phyloP scores from a whole-genome alignment of 805 yeast species.

The Kluyveromyces siamensis region DNA sequence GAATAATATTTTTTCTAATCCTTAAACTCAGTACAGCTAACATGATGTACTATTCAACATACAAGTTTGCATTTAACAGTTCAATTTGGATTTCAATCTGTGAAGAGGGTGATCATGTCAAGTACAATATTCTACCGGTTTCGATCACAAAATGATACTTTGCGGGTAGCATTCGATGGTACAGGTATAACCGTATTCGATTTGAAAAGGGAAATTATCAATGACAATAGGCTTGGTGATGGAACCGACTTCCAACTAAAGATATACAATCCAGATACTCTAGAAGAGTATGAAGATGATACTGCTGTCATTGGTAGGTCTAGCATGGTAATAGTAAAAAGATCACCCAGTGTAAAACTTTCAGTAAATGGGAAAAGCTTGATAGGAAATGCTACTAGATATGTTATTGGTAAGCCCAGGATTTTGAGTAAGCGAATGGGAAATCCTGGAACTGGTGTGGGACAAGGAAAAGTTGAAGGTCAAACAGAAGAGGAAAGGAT shows the following conservation, averaged over 20 bases:
- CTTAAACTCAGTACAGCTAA: neutral
- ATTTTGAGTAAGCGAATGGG: conserved; percentile 29
- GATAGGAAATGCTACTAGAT: conserved; percentile 55
- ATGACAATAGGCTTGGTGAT: conserved; percentile 69
- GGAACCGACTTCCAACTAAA: conserved; percentile 78
- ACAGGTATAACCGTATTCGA: conserved; percentile 95
- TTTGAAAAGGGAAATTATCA: conserved; percentile 79
- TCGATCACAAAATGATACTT: conserved; percentile 70
- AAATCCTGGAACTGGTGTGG: conserved; percentile 8
- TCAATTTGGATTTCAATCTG: no score
- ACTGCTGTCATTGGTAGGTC: conserved; percentile 88
- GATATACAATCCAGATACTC: conserved; percentile 61
- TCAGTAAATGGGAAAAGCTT: conserved; percentile 27
- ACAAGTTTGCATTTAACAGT: no score
- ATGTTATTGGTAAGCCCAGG: conserved; percentile 64
- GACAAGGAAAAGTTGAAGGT: conserved; percentile 32
- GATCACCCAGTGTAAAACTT: conserved; percentile 57
- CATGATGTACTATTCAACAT: neutral
- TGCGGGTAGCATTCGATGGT: conserved; percentile 84
- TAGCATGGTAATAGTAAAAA: conserved; percentile 66
- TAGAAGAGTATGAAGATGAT: conserved; percentile 77
- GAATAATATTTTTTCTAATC: neutral
- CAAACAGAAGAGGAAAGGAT: conserved; percentile 80
- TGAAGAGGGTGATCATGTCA: conserved; percentile 43
- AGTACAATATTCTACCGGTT: conserved; percentile 84